A percentile compares a stretch with the other conserved stretches of the same genome.
Evolutionary conservation across 176 grass and related monocot genomes (phyloP).

Genomic region (Melocanna baccifera): DNA sequence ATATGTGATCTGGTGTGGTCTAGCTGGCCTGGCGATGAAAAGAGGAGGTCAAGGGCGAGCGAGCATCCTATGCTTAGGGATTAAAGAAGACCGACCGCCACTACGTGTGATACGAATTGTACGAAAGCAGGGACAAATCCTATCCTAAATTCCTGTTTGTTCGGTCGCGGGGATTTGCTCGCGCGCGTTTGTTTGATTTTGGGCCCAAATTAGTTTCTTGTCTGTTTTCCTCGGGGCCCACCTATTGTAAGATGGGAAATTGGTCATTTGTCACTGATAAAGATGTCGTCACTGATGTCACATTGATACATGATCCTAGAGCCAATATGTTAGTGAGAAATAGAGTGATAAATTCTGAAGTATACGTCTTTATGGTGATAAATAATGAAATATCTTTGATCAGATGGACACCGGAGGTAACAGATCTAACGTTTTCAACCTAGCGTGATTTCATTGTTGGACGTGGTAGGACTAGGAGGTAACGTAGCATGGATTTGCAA

Average conservation of each 20-base stretch:
- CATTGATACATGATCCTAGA: too few species aligned
- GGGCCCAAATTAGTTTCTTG: neutral
- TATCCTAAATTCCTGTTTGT: constrained; percentile 32
- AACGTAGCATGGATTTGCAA: neutral
- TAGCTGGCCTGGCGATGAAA: neutral
- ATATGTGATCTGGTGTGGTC: constrained; percentile 25
- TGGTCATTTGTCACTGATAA: too few species aligned
- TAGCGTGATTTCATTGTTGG: neutral
- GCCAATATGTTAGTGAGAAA: too few species aligned
- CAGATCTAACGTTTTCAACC: too few species aligned
- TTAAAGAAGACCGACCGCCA: constrained; percentile 24
- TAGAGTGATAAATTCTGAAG: too few species aligned
- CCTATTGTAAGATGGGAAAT: neutral
- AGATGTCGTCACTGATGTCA: too few species aligned
- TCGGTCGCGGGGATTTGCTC: constrained; percentile 16
- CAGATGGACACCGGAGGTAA: neutral
- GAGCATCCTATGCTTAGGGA: constrained; percentile 37
- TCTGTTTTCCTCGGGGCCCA: neutral
- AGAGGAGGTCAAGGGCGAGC: constrained; percentile 20
- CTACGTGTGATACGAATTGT: constrained; percentile 39
- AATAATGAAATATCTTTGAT: neutral
- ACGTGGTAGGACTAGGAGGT: neutral
- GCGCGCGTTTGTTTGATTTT: neutral
- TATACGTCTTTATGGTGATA: too few species aligned
- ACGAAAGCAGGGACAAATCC: constrained; percentile 38